phyloP scores from a whole-genome alignment of 2,329 filamentous ascomycete species.

The Akanthomyces lecanii region DNA sequence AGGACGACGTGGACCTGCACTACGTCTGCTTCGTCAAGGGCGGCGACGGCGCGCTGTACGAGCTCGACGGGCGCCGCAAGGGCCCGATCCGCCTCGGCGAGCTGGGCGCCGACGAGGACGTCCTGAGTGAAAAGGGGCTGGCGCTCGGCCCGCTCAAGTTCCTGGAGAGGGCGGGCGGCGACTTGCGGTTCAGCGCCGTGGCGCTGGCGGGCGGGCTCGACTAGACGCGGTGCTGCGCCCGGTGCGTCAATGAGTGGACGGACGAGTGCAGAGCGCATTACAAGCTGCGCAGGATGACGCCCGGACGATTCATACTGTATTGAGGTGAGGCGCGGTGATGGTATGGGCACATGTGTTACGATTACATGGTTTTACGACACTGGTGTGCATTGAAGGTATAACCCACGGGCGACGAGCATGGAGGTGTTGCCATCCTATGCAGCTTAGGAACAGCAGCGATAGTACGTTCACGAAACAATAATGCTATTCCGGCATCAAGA shows the following conservation, averaged over 20 bases:
- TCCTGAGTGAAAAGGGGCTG: conserved; percentile 70
- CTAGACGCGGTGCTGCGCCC: conserved; percentile 24
- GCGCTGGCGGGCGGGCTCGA: conserved; percentile 50
- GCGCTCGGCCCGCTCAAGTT: conserved; percentile 61
- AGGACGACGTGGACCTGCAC: conserved; percentile 85
- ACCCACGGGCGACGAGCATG: neutral
- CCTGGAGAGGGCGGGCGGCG: conserved; percentile 50
- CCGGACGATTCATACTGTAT: neutral
- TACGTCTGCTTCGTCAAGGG: conserved; percentile 92
- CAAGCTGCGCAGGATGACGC: neutral
- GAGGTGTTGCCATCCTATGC: neutral
- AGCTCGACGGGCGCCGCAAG: conserved; percentile 56
- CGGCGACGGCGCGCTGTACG: conserved; percentile 58
- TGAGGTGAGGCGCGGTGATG: neutral
- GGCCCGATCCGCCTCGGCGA: conserved; percentile 53
- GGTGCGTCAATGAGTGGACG: neutral
- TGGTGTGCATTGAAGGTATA: neutral
- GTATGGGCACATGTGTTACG: neutral
- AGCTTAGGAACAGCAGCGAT: neutral
- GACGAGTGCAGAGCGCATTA: neutral
- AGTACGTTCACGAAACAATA: neutral
- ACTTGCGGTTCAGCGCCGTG: conserved; percentile 57
- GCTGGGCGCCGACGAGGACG: conserved; percentile 60
- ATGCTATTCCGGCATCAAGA: too few species aligned
- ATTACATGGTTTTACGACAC: neutral